These are phyloP conservation scores for Nyctanthes arbortristis DNA, from an alignment of 257 asterid genomes.

Conservation along the genomic window DNA sequence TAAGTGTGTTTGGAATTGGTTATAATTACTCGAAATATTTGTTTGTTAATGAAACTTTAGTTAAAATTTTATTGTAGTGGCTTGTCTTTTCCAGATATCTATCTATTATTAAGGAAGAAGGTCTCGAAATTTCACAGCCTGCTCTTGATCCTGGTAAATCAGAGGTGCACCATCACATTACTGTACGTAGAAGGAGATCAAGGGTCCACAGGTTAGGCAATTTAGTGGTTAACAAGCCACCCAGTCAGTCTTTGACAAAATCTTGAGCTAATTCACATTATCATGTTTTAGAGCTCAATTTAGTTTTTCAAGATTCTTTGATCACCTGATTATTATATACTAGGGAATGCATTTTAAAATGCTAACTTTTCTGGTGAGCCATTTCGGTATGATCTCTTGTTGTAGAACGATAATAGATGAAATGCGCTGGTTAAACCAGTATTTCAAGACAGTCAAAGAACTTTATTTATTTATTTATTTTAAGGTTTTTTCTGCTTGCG, in stretches of 20 bases:
- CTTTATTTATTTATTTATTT: neutral
- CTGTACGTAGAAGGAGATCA: conserved; percentile 53
- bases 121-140: conserved; percentile 82
- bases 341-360: neutral
- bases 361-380: neutral
- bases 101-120: conserved; percentile 54
- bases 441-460: neutral
- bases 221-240: neutral
- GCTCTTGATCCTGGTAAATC: conserved; percentile 65
- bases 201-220: conserved; percentile 68
- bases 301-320: neutral
- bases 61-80: neutral
- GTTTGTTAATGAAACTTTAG: neutral
- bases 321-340: neutral
- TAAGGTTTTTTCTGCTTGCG: too few relatives aligned
- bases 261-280: neutral
- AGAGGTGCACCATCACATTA: conserved; percentile 71
- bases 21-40: neutral
- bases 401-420: neutral
- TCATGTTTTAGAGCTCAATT: too few relatives aligned
- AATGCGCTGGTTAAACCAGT: neutral
- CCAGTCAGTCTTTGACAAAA: too few relatives aligned
- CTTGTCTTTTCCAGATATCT: conserved; percentile 24
- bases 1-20: neutral
- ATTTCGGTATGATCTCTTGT: neutral